Percentiles rank a stretch among this genome's conserved stretches.
These are phyloP conservation scores for Blepharisma stoltei DNA, from an alignment of 73 alveolate species.

Conservation along the genomic window DNA sequence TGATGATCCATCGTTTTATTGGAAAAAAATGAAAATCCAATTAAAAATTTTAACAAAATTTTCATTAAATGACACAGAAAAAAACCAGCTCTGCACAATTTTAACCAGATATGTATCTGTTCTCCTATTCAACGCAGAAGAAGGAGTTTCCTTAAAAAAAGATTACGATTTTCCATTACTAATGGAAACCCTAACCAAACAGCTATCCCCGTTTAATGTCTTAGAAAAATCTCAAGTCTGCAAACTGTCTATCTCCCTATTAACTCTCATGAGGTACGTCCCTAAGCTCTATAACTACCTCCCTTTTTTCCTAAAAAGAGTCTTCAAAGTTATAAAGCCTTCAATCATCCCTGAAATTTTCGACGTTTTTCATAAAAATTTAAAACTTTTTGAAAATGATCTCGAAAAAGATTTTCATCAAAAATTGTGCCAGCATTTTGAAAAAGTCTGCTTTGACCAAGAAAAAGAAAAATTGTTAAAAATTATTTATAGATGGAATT, in stretches of 20 bases:
- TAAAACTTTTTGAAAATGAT: background rate
- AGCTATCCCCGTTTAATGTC: background rate
- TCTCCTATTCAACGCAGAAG: background rate
- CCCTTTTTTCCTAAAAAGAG: constrained; percentile 13
- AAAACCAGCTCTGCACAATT: background rate
- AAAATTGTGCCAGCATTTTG: background rate
- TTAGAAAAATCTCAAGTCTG: background rate
- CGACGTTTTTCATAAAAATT: background rate
- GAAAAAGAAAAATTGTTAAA: background rate
- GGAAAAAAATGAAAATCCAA: constrained; percentile 15
- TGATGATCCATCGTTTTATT: constrained; percentile 22
- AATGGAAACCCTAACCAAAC: background rate
- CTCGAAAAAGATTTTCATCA: background rate
- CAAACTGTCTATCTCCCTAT: background rate
- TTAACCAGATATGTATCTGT: background rate
- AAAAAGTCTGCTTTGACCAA: background rate
- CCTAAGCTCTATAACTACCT: background rate
- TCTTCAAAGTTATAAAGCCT: constrained; percentile 7
- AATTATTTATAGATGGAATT: constrained; percentile 13
- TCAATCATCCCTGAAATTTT: background rate
- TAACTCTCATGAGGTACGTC: background rate
- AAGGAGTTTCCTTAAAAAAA: background rate
- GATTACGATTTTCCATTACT: constrained; percentile 6
- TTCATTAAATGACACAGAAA: background rate
- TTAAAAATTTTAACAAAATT: constrained; percentile 13